phyloP scores from a whole-genome alignment of 257 asterid species.

The Petunia axillaris region DNA sequence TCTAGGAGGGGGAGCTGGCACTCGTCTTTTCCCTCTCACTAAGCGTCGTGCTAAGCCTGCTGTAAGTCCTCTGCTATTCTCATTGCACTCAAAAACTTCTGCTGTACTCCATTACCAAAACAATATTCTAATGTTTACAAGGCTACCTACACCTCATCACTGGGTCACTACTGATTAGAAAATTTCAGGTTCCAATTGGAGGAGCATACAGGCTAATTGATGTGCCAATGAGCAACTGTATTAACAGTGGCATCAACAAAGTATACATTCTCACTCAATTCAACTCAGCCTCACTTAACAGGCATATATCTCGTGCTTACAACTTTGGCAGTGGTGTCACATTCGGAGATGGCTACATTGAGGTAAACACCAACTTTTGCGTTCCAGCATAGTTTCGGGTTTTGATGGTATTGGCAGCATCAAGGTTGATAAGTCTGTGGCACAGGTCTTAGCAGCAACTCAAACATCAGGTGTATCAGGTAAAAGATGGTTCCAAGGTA shows the following conservation, averaged over 20 bases:
- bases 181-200: constrained; percentile 86
- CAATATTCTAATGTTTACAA: not conserved
- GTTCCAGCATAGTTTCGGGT: not conserved
- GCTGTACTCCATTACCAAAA: not conserved
- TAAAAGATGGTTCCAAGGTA: constrained; percentile 93
- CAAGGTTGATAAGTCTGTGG: constrained; percentile 15
- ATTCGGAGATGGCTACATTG: constrained; percentile 93
- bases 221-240: constrained; percentile 98
- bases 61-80: constrained; percentile 45
- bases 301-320: constrained; percentile 90
- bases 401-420: constrained; percentile 16
- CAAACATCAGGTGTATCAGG: constrained; percentile 96
- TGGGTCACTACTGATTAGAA: constrained; percentile 4
- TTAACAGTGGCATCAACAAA: constrained; percentile 93
- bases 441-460: constrained; percentile 92
- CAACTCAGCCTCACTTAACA: constrained; percentile 95
- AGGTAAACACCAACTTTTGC: constrained; percentile 46
- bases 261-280: constrained; percentile 95
- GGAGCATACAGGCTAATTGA: constrained; percentile 97
- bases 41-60: constrained; percentile 98
- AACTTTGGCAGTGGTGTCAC: constrained; percentile 73
- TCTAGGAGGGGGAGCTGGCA: constrained; percentile 99
- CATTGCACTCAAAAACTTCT: not conserved
- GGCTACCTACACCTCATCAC: not conserved
- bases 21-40: constrained; percentile 93